These are phyloP conservation scores for Halteria grandinella DNA, from an alignment of 73 alveolate species.

Conservation along the genomic window DNA sequence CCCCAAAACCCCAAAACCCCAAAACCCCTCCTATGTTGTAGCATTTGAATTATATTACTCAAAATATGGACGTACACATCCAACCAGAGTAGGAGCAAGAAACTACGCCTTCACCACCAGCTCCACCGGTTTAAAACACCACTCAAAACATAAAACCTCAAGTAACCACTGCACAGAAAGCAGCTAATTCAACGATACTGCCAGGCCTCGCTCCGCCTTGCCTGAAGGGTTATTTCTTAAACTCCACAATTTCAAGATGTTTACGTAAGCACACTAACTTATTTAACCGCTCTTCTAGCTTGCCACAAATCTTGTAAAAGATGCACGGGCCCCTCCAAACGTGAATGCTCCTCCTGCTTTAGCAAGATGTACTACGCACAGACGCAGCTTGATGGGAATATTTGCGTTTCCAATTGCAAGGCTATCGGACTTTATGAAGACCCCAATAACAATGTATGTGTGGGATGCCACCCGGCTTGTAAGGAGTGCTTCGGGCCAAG, in stretches of 20 bases:
- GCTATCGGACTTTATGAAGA: conserved; percentile 40
- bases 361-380: conserved; percentile 30
- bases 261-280: not conserved
- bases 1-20: too few relatives aligned
- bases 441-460: conserved; percentile 39
- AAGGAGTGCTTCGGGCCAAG: conserved; percentile 48
- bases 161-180: too few relatives aligned
- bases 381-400: conserved; percentile 8
- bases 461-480: conserved; percentile 63
- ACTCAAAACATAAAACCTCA: too few relatives aligned
- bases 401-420: conserved; percentile 40
- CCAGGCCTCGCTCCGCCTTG: conserved; percentile 5
- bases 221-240: conserved; percentile 3
- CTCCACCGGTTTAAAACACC: too few relatives aligned
- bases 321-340: conserved; percentile 34
- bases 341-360: conserved; percentile 20
- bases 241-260: not conserved
- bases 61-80: too few relatives aligned
- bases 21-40: too few relatives aligned
- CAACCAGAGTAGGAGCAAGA: too few relatives aligned
- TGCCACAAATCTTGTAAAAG: conserved; percentile 48
- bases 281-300: conserved; percentile 4
- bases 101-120: too few relatives aligned
- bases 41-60: too few relatives aligned
- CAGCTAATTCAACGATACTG: not conserved